phyloP scores from a whole-genome alignment of 257 asterid genomes.

The Primulina eburnea region DNA sequence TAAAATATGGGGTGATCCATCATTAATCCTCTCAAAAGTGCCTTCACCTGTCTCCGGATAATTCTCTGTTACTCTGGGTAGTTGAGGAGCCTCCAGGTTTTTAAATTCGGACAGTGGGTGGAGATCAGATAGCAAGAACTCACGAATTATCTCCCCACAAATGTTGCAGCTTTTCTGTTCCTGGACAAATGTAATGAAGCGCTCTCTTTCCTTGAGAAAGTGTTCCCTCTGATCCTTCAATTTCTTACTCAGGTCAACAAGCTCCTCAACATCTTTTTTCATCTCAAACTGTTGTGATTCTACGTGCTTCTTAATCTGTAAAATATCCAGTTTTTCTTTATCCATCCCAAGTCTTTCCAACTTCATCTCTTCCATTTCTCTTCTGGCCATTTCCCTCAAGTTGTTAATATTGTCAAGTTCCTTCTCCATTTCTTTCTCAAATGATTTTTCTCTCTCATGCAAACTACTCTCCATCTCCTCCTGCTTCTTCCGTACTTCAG shows the following conservation, averaged over 20 bases:
- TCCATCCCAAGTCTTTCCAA: slow-evolving; percentile 51
- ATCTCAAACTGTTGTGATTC: slow-evolving; percentile 79
- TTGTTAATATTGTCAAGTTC: slow-evolving; percentile 58
- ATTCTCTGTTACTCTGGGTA: slow-evolving; percentile 60
- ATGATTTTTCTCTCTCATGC: slow-evolving; percentile 53
- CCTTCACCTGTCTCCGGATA: slow-evolving; percentile 55
- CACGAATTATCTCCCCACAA: slow-evolving; percentile 69
- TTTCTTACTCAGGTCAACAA: slow-evolving; percentile 74
- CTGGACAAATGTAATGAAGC: slow-evolving; percentile 66
- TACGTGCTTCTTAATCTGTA: slow-evolving; percentile 62
- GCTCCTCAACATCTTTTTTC: slow-evolving; percentile 82
- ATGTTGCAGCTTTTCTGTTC: slow-evolving; percentile 61
- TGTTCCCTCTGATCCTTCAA: slow-evolving; percentile 86
- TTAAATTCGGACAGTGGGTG: slow-evolving; percentile 48
- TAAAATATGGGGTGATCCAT: slow-evolving; percentile 43
- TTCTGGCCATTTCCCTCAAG: slow-evolving; percentile 66
- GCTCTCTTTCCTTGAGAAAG: slow-evolving; percentile 77
- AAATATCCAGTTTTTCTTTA: slow-evolving; percentile 69
- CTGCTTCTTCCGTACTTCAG: slow-evolving; percentile 54
- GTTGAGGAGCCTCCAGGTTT: slow-evolving; percentile 53
- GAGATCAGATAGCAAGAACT: slow-evolving; percentile 73
- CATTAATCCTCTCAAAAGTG: slow-evolving; percentile 32
- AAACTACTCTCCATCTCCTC: slow-evolving; percentile 70
- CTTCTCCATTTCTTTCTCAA: slow-evolving; percentile 59
- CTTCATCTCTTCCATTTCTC: slow-evolving; percentile 91